A percentile compares a stretch with the other conserved stretches of the same genome.
phyloP scores from a whole-genome alignment of 2,329 filamentous ascomycete species.

The Furcasterigmium sp. region DNA sequence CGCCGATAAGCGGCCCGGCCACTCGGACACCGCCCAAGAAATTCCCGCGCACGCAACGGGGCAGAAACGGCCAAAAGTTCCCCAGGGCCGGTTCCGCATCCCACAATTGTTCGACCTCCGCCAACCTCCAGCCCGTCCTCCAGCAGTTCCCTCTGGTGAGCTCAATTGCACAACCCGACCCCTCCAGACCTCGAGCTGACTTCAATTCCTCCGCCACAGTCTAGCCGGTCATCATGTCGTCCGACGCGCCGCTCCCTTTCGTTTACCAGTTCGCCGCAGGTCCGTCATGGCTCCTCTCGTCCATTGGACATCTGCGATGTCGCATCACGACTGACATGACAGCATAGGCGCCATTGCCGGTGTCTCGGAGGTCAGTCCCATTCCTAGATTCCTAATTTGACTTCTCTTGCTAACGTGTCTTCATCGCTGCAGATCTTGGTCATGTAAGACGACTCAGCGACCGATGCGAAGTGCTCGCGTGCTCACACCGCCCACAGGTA shows the following conservation, averaged over 20 bases:
- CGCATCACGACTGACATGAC: slow-evolving; percentile 19
- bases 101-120: slow-evolving; percentile 3
- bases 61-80: too few species aligned
- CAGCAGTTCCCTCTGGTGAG: slow-evolving; percentile 5
- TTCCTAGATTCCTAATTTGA: too few species aligned
- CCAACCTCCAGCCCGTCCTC: slow-evolving; percentile 3
- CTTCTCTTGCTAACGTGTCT: slow-evolving; percentile 14
- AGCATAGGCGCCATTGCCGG: slow-evolving; percentile 79
- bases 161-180: slow-evolving; percentile 5
- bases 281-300: slow-evolving; percentile 33
- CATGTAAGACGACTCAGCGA: slow-evolving; percentile 56
- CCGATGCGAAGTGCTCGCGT: slow-evolving; percentile 6
- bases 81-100: not conserved
- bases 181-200: not conserved
- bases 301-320: slow-evolving; percentile 13
- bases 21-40: too few species aligned
- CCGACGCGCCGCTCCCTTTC: slow-evolving; percentile 77
- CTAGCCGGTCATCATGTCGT: slow-evolving; percentile 46
- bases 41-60: too few species aligned
- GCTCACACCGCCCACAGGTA: slow-evolving; percentile 62
- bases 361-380: slow-evolving; percentile 93
- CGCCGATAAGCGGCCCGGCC: too few species aligned
- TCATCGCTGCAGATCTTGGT: slow-evolving; percentile 66
- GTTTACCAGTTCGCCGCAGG: slow-evolving; percentile 93
- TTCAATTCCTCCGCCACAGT: not conserved